phyloP scores from a whole-genome alignment of 768 basidiomycete genomes.

The Gloeostereum incarnatum region DNA sequence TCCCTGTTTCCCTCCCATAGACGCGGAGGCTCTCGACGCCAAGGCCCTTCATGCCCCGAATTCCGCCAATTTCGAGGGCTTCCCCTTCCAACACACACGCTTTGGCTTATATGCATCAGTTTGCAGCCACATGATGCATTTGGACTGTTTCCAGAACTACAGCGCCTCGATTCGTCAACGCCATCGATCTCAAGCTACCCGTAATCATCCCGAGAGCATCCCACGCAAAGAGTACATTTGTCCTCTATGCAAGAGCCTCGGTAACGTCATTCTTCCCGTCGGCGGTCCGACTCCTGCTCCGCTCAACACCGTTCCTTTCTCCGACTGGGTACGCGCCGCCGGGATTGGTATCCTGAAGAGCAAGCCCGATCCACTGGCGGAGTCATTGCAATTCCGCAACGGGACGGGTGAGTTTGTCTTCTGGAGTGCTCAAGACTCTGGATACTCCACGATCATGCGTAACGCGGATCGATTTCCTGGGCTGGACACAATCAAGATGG shows the following conservation, averaged over 20 bases:
- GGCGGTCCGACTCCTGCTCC: constrained; percentile 36
- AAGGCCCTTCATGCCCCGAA: constrained; percentile 18
- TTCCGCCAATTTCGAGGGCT: constrained; percentile 60
- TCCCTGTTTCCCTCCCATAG: constrained; percentile 37
- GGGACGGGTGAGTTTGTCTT: constrained; percentile 87
- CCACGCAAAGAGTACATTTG: constrained; percentile 92
- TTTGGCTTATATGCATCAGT: constrained; percentile 85
- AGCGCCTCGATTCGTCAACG: constrained; percentile 79
- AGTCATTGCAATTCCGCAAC: constrained; percentile 64
- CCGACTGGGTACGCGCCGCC: constrained; percentile 85
- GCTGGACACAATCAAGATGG: constrained; percentile 65
- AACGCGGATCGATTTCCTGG: constrained; percentile 41
- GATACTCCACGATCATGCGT: constrained; percentile 48
- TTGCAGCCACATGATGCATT: constrained; percentile 96
- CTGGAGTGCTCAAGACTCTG: constrained; percentile 78
- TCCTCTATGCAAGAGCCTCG: constrained; percentile 92
- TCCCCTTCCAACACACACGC: constrained; percentile 59
- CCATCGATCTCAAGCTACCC: constrained; percentile 78
- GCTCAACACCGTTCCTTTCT: constrained; percentile 55
- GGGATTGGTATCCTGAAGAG: constrained; percentile 86
- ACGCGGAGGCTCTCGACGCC: constrained; percentile 38
- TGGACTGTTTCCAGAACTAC: constrained; percentile 90
- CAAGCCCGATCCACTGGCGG: constrained; percentile 63
- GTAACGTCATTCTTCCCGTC: constrained; percentile 89
- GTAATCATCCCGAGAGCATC: constrained; percentile 94